A percentile compares a stretch with the other conserved stretches of the same genome.
These are phyloP conservation scores for Karstenula rhodostoma DNA, from an alignment of 2,329 filamentous ascomycete genomes.

Conservation along the genomic window DNA sequence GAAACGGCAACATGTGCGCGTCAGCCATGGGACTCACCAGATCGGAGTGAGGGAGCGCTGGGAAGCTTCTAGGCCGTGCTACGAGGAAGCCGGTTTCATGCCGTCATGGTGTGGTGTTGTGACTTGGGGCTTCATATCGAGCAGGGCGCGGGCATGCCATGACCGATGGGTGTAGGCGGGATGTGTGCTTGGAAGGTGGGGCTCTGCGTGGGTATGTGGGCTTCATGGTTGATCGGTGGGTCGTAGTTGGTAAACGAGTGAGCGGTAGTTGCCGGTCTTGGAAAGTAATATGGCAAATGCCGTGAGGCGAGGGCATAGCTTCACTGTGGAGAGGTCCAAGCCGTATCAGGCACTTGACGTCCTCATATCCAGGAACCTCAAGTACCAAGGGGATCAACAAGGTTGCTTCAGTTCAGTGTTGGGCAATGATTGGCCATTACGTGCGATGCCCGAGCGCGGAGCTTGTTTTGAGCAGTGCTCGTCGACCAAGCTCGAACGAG, in stretches of 20 bases:
- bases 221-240: not conserved
- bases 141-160: constrained; percentile 6
- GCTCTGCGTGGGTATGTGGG: not conserved
- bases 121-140: constrained; percentile 1
- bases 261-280: not conserved
- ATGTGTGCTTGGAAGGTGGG: not conserved
- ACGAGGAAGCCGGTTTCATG: constrained; percentile 25
- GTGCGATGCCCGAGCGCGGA: not conserved
- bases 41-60: constrained; percentile 10
- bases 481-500: not conserved
- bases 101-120: constrained; percentile 20
- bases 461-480: constrained; percentile 1
- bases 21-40: constrained; percentile 10
- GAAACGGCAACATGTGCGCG: constrained; percentile 2
- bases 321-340: not conserved
- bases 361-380: not conserved
- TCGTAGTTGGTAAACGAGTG: not conserved
- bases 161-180: constrained; percentile 9
- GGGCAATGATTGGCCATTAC: not conserved
- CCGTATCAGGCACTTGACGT: not conserved
- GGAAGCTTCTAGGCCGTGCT: constrained; percentile 13
- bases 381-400: not conserved
- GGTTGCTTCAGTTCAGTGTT: too few relatives aligned
- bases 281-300: not conserved
- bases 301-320: not conserved